Base-by-base conservation (phyloP, 139 green algal species). In the Zygnema cylindricum region DNA sequence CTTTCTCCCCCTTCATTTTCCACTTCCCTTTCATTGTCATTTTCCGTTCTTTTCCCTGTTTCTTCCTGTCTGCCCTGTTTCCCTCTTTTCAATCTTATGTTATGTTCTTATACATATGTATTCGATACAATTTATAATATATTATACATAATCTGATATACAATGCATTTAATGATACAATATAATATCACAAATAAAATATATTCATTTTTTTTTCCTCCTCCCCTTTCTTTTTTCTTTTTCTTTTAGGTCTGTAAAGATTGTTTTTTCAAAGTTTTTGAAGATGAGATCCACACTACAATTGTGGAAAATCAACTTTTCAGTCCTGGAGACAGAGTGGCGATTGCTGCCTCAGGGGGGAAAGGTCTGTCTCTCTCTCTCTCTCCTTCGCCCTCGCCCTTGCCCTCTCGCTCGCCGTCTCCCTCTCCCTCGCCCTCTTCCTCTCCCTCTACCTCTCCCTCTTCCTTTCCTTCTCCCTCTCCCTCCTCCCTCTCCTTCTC, bases 201-300 rank as follows among this genome's bases (percentile, higher is more conserved):
- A 63, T 63, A 16, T 63, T 25, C n/a, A n/a, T n/a, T n/a, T n/a
- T n/a, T n/a, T n/a, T n/a, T n/a, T n/a, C n/a, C n/a, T n/a, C n/a
- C n/a, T n/a, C n/a, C n/a, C n/a, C n/a, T n/a, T 25, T 16, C 7
- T 16, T 63, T 63, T 63, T 16, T 7, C 7, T 25, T 63, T 16
- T 63, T 7, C 7, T 25, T 63, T 7, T 92, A 97, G 95, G 87
- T 99, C 0, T 99, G 97, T 91, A 94, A 93, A 33, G 91, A 95
- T 2, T 99, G 97, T 93, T 99, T 99, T 87, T 98, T 95, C 82
- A 1, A 42, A 1, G 93, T 92, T 0, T 95, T 99, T 41, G 97
- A 99, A 79, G 92, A 95, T 1, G 96, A 99, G 89, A 93, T 99
- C 32, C 97, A 99, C 71, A n/a, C 95, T 35, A 98, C 96, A 2